Evolutionary conservation across 2,329 filamentous ascomycete genomes (phyloP).

Genomic region (Aspergillus nomiae): DNA sequence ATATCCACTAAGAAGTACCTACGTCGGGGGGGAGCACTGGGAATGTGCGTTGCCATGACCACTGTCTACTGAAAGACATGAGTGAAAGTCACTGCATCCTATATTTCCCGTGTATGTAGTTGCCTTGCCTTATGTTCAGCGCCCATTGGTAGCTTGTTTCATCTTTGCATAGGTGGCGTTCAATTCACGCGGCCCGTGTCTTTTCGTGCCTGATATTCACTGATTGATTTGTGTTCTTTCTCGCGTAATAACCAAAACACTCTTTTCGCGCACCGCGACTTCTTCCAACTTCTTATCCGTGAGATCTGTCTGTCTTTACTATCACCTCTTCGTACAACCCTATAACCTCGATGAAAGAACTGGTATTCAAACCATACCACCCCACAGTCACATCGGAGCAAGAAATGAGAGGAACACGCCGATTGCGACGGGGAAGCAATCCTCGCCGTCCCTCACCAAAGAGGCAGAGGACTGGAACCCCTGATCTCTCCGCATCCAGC

Average conservation of each 20-base stretch:
- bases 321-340: not conserved
- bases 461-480: not conserved
- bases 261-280: not conserved
- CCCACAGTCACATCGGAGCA: not conserved
- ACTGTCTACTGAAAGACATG: no score
- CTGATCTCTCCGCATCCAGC: not conserved
- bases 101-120: not conserved
- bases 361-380: not conserved
- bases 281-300: not conserved
- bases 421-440: not conserved
- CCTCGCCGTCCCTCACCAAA: not conserved
- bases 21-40: not conserved
- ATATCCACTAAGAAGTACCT: not conserved
- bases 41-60: not conserved
- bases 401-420: not conserved
- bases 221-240: not conserved
- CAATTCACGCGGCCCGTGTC: not conserved
- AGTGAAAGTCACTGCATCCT: not conserved
- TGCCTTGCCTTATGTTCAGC: not conserved
- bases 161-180: not conserved
- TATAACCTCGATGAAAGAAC: not conserved
- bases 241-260: not conserved
- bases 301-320: not conserved
- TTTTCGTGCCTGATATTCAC: not conserved
- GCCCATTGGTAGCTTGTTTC: not conserved